Percentiles rank a stretch among this genome's conserved stretches.
Conservation (phyloP, 2,329 filamentous ascomycete species). For the Penicillium sp. region DNA sequence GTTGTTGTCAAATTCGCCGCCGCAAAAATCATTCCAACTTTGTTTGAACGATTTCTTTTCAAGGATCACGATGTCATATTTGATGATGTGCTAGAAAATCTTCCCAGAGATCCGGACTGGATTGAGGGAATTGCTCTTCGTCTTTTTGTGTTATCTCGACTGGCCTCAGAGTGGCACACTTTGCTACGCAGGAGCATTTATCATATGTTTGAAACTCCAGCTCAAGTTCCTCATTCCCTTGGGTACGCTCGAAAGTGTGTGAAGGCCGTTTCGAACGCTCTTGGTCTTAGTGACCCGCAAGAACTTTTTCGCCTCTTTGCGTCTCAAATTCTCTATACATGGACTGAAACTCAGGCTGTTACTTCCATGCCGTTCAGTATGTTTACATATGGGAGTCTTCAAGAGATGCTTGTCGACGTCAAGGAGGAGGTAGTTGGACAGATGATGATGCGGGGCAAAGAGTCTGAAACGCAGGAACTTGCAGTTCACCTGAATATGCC, state of each 20-base stretch:
- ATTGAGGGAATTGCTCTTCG: slow-evolving; percentile 85
- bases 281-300: slow-evolving; percentile 68
- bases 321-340: slow-evolving; percentile 87
- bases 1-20: slow-evolving; percentile 78
- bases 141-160: slow-evolving; percentile 72
- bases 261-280: slow-evolving; percentile 63
- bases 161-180: slow-evolving; percentile 85
- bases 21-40: slow-evolving; percentile 67
- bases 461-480: slow-evolving; percentile 65
- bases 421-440: slow-evolving; percentile 80
- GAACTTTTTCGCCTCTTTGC: slow-evolving; percentile 83
- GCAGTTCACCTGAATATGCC: slow-evolving; percentile 60
- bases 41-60: slow-evolving; percentile 84
- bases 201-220: slow-evolving; percentile 89
- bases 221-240: slow-evolving; percentile 67
- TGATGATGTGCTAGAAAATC: slow-evolving; percentile 75
- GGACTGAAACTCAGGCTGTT: slow-evolving; percentile 72
- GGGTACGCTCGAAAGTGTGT: slow-evolving; percentile 76
- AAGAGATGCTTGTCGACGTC: slow-evolving; percentile 70
- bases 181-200: slow-evolving; percentile 86
- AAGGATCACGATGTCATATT: slow-evolving; percentile 83
- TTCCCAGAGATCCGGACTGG: slow-evolving; percentile 74
- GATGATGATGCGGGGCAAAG: slow-evolving; percentile 78
- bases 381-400: slow-evolving; percentile 75
- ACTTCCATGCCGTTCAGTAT: slow-evolving; percentile 80